Percentiles rank a stretch among this genome's conserved stretches.
Conservation (phyloP, 1,284 basidiomycete species). For the Vanrija pseudolonga region DNA sequence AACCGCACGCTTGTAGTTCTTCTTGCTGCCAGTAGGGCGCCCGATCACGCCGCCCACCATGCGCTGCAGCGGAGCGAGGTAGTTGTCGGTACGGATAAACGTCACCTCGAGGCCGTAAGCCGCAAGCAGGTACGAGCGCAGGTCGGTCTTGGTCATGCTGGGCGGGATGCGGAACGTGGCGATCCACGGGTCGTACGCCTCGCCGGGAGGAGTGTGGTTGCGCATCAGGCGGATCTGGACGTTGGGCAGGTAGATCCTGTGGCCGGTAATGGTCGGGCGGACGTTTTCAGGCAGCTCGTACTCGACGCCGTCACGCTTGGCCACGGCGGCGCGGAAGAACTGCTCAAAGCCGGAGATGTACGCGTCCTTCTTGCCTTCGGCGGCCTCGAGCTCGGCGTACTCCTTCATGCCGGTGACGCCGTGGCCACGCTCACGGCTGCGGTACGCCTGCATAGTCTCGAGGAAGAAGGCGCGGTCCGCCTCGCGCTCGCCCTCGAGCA, state of each 20-base stretch:
- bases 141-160: slow-evolving; percentile 83
- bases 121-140: slow-evolving; percentile 76
- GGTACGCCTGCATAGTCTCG: slow-evolving; percentile 32
- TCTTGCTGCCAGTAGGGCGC: slow-evolving; percentile 44
- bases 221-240: slow-evolving; percentile 75
- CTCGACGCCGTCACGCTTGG: not conserved
- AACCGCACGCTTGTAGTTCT: slow-evolving; percentile 79
- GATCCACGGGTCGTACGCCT: slow-evolving; percentile 88
- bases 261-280: slow-evolving; percentile 61
- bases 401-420: not conserved
- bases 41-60: slow-evolving; percentile 21
- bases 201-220: slow-evolving; percentile 70
- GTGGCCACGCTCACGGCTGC: slow-evolving; percentile 38
- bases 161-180: slow-evolving; percentile 85
- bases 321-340: not conserved
- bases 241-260: slow-evolving; percentile 85
- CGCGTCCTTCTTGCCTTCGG: not conserved
- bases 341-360: too few species aligned
- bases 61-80: slow-evolving; percentile 59
- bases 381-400: not conserved
- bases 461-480: slow-evolving; percentile 36
- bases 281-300: too few species aligned
- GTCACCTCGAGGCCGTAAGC: slow-evolving; percentile 84
- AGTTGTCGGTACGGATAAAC: slow-evolving; percentile 90
- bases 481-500: slow-evolving; percentile 30